Percentiles rank a stretch among this genome's conserved stretches.
Evolutionary conservation across 352 stramenopile species (phyloP).

Genomic region (Aphanomyces invadans): DNA sequence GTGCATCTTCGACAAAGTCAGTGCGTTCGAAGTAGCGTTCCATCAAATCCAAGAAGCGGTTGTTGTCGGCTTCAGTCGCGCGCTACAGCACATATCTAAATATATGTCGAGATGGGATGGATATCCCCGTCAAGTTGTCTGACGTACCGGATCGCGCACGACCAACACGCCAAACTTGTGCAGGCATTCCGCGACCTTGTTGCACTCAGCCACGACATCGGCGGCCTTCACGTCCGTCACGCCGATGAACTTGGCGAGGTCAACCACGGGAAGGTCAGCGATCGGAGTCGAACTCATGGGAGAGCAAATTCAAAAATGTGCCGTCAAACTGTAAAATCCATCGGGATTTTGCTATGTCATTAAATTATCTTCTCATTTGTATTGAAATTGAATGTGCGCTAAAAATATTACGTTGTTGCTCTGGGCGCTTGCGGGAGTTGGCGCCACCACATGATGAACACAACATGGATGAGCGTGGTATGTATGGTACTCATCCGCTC

Average conservation of each 20-base stretch:
- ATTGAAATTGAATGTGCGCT: not conserved
- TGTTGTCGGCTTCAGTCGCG: slow-evolving; percentile 61
- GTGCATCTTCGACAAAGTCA: slow-evolving; percentile 83
- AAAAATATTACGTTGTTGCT: slow-evolving; percentile 48
- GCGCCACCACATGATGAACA: no score
- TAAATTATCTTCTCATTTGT: slow-evolving; percentile 33
- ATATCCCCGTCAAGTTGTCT: not conserved
- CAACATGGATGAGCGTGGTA: no score
- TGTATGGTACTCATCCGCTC: no score
- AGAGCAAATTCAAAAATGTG: slow-evolving; percentile 7
- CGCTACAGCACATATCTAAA: slow-evolving; percentile 32
- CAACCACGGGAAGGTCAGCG: slow-evolving; percentile 54
- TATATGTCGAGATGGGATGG: not conserved
- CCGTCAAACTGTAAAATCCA: not conserved
- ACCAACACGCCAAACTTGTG: slow-evolving; percentile 82
- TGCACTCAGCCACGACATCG: slow-evolving; percentile 43
- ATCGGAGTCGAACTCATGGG: slow-evolving; percentile 1
- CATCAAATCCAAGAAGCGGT: slow-evolving; percentile 89
- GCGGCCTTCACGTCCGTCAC: slow-evolving; percentile 38
- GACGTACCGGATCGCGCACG: slow-evolving; percentile 58
- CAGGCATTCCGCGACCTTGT: slow-evolving; percentile 68
- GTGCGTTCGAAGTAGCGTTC: slow-evolving; percentile 87
- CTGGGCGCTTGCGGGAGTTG: no score
- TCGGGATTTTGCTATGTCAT: slow-evolving; percentile 29
- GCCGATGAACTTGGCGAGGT: slow-evolving; percentile 71